These are phyloP conservation scores for Cephalotrichum gorgonifer DNA, from an alignment of 2,329 filamentous ascomycete genomes.

Conservation along the genomic window DNA sequence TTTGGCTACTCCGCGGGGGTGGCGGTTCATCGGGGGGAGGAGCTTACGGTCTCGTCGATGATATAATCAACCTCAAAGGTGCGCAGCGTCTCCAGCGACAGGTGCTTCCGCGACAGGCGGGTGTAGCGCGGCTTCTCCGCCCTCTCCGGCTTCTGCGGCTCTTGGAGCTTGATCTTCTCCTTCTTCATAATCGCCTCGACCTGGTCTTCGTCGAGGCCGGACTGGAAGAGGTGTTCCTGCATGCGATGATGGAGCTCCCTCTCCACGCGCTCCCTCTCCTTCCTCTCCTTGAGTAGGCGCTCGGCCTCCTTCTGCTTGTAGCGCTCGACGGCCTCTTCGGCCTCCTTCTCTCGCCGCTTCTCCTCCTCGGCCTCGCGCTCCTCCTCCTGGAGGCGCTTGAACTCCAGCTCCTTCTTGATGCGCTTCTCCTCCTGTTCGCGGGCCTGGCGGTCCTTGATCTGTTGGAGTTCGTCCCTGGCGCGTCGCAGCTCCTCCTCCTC, in stretches of 20 bases:
- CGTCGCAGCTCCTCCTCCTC: constrained; percentile 39
- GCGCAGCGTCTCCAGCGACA: constrained; percentile 51
- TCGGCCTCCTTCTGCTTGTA: constrained; percentile 39
- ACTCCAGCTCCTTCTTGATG: constrained; percentile 41
- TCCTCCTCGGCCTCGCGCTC: constrained; percentile 33
- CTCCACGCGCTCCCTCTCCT: constrained; percentile 37
- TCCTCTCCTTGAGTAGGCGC: constrained; percentile 33
- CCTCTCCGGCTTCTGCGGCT: constrained; percentile 12
- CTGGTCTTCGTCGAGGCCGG: constrained; percentile 47
- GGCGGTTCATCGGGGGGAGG: background rate
- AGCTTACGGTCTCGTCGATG: constrained; percentile 37
- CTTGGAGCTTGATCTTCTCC: constrained; percentile 30
- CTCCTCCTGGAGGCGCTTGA: constrained; percentile 35
- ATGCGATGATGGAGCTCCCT: constrained; percentile 44
- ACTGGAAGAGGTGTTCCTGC: constrained; percentile 46
- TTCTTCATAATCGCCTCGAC: constrained; percentile 50
- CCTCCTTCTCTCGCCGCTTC: constrained; percentile 32
- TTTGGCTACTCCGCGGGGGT: background rate
- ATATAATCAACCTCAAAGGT: constrained; percentile 47
- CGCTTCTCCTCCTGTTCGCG: constrained; percentile 37
- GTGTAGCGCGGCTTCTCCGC: constrained; percentile 37
- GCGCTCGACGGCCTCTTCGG: constrained; percentile 38
- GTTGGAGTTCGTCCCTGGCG: constrained; percentile 36
- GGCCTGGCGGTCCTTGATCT: constrained; percentile 33
- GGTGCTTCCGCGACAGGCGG: constrained; percentile 49